These are phyloP conservation scores for Rickenella mellea DNA, from an alignment of 768 basidiomycete genomes.

Conservation along the genomic window DNA sequence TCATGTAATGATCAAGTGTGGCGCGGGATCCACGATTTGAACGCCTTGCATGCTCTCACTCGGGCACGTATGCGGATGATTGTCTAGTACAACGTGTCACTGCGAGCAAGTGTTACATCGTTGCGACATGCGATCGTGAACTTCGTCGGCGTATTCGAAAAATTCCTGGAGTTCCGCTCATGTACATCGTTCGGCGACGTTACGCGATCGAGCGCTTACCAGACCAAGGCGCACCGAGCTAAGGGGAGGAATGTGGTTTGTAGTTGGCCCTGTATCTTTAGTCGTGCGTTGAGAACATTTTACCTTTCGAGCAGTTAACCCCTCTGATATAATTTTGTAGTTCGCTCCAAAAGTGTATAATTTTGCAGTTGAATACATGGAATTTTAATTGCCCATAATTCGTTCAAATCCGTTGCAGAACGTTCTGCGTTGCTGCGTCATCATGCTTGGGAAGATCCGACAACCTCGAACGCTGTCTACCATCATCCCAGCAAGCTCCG, in stretches of 20 bases:
- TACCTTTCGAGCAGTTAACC: no score
- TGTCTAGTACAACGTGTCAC: constrained; percentile 95
- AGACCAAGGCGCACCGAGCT: constrained; percentile 76
- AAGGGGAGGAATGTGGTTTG: neutral
- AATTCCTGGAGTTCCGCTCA: constrained; percentile 86
- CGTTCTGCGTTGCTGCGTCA: no score
- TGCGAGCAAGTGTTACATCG: constrained; percentile 91
- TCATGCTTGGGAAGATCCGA: no score
- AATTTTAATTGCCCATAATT: no score
- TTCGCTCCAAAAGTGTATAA: no score
- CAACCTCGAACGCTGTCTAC: no score
- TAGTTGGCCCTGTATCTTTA: neutral
- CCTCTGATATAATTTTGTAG: no score
- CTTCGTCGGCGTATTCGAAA: constrained; percentile 87
- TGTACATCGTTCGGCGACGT: constrained; percentile 90
- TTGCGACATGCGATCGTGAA: constrained; percentile 96
- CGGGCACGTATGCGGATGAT: constrained; percentile 98
- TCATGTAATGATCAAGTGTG: constrained; percentile 41
- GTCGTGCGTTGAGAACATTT: no score
- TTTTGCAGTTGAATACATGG: no score
- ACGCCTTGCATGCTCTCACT: constrained; percentile 83
- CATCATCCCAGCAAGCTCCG: no score
- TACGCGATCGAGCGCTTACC: constrained; percentile 95
- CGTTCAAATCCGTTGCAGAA: no score
- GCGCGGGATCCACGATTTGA: constrained; percentile 97